Conservation (phyloP, 768 basidiomycete genomes). For the Leucocoprinus birnbaumii region DNA sequence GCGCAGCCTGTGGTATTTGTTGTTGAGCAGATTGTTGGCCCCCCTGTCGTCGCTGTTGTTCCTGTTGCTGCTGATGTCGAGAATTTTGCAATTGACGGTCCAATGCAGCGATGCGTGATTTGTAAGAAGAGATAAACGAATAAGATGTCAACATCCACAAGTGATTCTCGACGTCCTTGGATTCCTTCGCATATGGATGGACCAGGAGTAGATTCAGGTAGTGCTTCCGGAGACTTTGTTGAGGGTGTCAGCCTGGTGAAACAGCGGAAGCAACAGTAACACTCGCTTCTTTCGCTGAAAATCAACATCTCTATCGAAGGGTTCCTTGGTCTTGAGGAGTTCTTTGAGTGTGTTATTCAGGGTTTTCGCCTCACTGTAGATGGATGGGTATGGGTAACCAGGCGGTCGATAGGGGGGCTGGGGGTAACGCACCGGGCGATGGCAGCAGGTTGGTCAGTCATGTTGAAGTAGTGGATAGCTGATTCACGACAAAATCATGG, state of each 20-base stretch:
- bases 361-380: conserved; percentile 71
- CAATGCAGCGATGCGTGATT: conserved; percentile 64
- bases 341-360: conserved; percentile 76
- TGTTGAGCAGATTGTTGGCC: conserved; percentile 13
- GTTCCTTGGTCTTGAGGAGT: conserved; percentile 66
- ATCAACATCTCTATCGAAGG: conserved; percentile 86
- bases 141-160: conserved; percentile 95
- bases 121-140: conserved; percentile 79
- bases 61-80: conserved; percentile 33
- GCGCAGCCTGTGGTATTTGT: background rate
- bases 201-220: conserved; percentile 69
- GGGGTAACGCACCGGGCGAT: conserved; percentile 39
- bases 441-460: conserved; percentile 42
- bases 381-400: conserved; percentile 14
- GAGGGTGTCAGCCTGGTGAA: conserved; percentile 14
- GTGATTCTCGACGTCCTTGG: conserved; percentile 76
- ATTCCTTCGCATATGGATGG: conserved; percentile 68
- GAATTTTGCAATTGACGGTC: conserved; percentile 48
- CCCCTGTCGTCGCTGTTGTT: conserved; percentile 17
- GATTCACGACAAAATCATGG: conserved; percentile 29
- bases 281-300: conserved; percentile 83
- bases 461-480: conserved; percentile 16
- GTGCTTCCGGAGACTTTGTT: conserved; percentile 60
- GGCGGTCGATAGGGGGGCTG: conserved; percentile 11
- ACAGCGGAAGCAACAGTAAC: conserved; percentile 9